Percentiles rank a stretch among this genome's conserved stretches.
phyloP scores from a whole-genome alignment of 768 basidiomycete genomes.

The Rhodotorula sphaerocarpa region DNA sequence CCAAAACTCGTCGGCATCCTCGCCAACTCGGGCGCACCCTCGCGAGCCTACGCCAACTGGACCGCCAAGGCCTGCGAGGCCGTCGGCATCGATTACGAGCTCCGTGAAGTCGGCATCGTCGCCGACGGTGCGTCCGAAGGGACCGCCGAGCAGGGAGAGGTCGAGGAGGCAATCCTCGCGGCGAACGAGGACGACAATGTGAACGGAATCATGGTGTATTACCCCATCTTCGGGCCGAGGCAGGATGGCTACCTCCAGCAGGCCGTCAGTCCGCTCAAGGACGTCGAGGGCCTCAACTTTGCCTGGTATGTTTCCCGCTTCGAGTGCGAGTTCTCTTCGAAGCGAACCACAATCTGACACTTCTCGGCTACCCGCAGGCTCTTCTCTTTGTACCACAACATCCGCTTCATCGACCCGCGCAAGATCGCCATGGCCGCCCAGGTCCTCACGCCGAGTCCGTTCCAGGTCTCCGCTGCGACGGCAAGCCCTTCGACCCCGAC shows the following conservation, averaged over 20 bases:
- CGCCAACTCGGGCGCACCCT: constrained; percentile 70
- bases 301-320: constrained; percentile 56
- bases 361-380: constrained; percentile 18
- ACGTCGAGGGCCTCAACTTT: constrained; percentile 93
- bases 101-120: constrained; percentile 63
- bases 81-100: constrained; percentile 76
- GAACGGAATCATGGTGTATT: constrained; percentile 71
- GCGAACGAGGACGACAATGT: constrained; percentile 72
- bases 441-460: constrained; percentile 39
- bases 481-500: constrained; percentile 55
- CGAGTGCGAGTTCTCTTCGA: too few relatives aligned
- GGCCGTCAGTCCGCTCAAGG: constrained; percentile 90
- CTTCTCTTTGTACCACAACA: constrained; percentile 51
- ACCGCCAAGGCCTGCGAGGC: constrained; percentile 82
- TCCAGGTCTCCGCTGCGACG: constrained; percentile 54
- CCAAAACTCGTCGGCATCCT: constrained; percentile 87
- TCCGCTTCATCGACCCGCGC: constrained; percentile 78
- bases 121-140: constrained; percentile 45
- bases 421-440: constrained; percentile 51
- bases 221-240: constrained; percentile 73
- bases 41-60: constrained; percentile 77
- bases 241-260: constrained; percentile 97
- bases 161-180: constrained; percentile 91
- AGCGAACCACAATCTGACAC: neutral
- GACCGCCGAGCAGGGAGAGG: constrained; percentile 49